Evolutionary conservation across 2,329 filamentous ascomycete species (phyloP).

Genomic region (Hyphodiscus sp.): DNA sequence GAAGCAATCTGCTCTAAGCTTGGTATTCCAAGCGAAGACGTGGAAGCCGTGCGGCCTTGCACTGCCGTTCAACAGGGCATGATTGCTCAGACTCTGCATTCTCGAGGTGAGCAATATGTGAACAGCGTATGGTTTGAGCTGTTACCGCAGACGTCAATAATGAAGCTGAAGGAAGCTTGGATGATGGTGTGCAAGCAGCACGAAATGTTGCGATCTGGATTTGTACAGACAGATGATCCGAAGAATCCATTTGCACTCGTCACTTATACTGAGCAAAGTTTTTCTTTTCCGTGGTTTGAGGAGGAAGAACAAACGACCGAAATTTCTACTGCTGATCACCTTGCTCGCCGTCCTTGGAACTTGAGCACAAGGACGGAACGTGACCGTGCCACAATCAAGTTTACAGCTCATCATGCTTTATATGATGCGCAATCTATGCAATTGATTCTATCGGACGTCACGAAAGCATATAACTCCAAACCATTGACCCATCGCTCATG

Average conservation of each 20-base stretch:
- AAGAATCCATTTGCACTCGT: conserved; percentile 69
- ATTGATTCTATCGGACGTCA: conserved; percentile 56
- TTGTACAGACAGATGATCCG: conserved; percentile 54
- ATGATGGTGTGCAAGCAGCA: conserved; percentile 43
- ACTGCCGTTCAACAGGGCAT: conserved; percentile 76
- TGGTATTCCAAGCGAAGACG: conserved; percentile 14
- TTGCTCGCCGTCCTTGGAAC: conserved; percentile 23
- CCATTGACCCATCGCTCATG: conserved; percentile 22
- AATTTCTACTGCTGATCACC: conserved; percentile 3
- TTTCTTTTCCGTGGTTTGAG: conserved; percentile 36
- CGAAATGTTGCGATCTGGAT: conserved; percentile 71
- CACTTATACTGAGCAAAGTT: conserved; percentile 40
- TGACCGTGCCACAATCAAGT: conserved; percentile 13
- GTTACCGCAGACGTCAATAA: conserved; percentile 32
- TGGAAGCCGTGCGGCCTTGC: conserved; percentile 65
- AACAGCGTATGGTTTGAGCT: conserved; percentile 61
- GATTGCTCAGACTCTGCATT: conserved; percentile 65
- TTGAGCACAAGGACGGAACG: conserved; percentile 12
- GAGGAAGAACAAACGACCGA: conserved; percentile 2
- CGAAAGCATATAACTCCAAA: conserved; percentile 31
- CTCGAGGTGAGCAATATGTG: conserved; percentile 63
- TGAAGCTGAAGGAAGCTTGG: conserved; percentile 54
- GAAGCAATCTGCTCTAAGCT: conserved; percentile 21
- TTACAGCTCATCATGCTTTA: conserved; percentile 62
- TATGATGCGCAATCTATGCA: conserved; percentile 77